phyloP scores from a whole-genome alignment of 1,139 yeast genomes.

The Taphrina flavorubra region DNA sequence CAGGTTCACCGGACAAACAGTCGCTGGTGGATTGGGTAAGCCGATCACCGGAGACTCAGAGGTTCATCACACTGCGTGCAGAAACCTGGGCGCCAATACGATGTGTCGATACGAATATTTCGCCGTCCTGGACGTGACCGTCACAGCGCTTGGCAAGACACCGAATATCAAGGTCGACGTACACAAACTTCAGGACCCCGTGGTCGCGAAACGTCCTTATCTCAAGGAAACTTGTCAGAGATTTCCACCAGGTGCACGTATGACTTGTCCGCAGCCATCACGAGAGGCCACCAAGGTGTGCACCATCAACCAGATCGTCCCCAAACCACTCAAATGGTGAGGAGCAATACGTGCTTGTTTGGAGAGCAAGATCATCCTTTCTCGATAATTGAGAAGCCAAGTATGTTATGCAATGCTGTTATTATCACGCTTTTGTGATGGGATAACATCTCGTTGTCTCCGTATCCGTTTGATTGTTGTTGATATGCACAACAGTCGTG shows the following conservation, averaged over 20 bases:
- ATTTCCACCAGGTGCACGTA: not conserved
- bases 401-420: too few species aligned
- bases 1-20: not conserved
- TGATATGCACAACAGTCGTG: too few species aligned
- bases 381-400: too few species aligned
- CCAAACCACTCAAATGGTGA: not conserved
- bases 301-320: not conserved
- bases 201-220: not conserved
- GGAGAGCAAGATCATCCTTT: too few species aligned
- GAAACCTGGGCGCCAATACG: not conserved
- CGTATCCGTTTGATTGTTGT: too few species aligned
- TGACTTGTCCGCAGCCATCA: not conserved
- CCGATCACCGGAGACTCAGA: not conserved
- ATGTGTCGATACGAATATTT: conserved; percentile 2
- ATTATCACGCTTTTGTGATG: too few species aligned
- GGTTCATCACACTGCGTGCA: not conserved
- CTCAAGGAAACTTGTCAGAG: not conserved
- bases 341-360: too few species aligned
- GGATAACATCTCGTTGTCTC: too few species aligned
- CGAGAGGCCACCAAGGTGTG: not conserved
- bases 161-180: not conserved
- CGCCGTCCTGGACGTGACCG: not conserved
- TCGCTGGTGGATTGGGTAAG: not conserved
- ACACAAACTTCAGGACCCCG: not conserved
- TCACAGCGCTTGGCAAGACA: not conserved